Percentiles rank a stretch among this genome's conserved stretches.
These are phyloP conservation scores for Vaccinium vitisidaea DNA, from an alignment of 148 eudicot species.

Conservation along the genomic window DNA sequence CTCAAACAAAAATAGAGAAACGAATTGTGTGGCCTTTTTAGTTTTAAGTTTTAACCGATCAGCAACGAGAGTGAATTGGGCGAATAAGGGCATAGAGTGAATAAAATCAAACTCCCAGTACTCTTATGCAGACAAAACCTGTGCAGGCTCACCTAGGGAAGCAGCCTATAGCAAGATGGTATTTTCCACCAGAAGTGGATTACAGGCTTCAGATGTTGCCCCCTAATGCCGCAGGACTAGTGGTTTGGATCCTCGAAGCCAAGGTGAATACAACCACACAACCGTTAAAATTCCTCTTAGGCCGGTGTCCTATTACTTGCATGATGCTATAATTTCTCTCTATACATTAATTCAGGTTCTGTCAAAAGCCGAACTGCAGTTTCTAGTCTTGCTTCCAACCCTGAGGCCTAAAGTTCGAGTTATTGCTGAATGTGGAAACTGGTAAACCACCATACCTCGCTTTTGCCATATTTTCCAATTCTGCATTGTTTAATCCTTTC, in stretches of 20 bases:
- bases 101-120: background rate
- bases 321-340: background rate
- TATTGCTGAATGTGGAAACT: constrained; percentile 97
- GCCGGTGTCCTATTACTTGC: background rate
- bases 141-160: constrained; percentile 87
- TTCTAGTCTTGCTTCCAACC: constrained; percentile 85
- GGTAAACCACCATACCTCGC: constrained; percentile 34
- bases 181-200: constrained; percentile 95
- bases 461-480: background rate
- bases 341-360: constrained; percentile 44
- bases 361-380: constrained; percentile 85
- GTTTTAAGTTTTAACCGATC: background rate
- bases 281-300: background rate
- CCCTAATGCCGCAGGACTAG: constrained; percentile 72
- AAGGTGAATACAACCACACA: constrained; percentile 40
- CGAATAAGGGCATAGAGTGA: background rate
- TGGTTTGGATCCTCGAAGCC: constrained; percentile 83
- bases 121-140: background rate
- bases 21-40: background rate
- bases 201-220: constrained; percentile 85
- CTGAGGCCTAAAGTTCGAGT: constrained; percentile 83
- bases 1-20: background rate
- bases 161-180: constrained; percentile 96
- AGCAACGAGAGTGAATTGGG: background rate
- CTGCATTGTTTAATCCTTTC: background rate